These are phyloP conservation scores for Podila horticola DNA, from an alignment of 192 early-diverging fungal genomes.

Conservation along the genomic window DNA sequence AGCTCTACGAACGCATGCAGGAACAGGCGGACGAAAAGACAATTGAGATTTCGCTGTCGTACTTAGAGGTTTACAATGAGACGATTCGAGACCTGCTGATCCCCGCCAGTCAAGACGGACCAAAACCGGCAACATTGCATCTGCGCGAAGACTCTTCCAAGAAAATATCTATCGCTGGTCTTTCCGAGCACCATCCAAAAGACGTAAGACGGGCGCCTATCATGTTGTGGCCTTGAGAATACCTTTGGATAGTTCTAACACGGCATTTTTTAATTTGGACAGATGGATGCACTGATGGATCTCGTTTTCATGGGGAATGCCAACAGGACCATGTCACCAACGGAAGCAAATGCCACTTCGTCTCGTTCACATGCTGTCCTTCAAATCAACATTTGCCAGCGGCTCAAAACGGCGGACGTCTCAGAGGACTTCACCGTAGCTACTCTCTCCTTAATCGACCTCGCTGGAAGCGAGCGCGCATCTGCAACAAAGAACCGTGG, in stretches of 20 bases:
- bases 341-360: slow-evolving; percentile 91
- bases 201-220: slow-evolving; percentile 33
- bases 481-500: slow-evolving; percentile 92
- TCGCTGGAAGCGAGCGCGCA: slow-evolving; percentile 96
- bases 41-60: slow-evolving; percentile 74
- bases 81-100: slow-evolving; percentile 89
- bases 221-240: slow-evolving; percentile 54
- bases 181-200: slow-evolving; percentile 71
- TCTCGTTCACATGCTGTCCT: slow-evolving; percentile 94
- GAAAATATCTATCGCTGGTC: slow-evolving; percentile 76
- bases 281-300: slow-evolving; percentile 73
- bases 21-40: slow-evolving; percentile 80
- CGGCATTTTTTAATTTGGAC: neutral
- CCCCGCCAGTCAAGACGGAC: slow-evolving; percentile 18
- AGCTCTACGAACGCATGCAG: slow-evolving; percentile 86
- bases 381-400: slow-evolving; percentile 34
- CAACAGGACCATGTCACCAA: slow-evolving; percentile 81
- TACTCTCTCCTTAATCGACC: slow-evolving; percentile 91
- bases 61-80: slow-evolving; percentile 98
- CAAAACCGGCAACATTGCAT: slow-evolving; percentile 63
- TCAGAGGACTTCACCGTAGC: slow-evolving; percentile 56
- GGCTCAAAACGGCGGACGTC: slow-evolving; percentile 41
- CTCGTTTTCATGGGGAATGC: slow-evolving; percentile 75
- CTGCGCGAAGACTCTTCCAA: slow-evolving; percentile 78
- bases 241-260: neutral